Conservation (phyloP, 306 rosid species). For the Fragaria nilgerrensis region DNA sequence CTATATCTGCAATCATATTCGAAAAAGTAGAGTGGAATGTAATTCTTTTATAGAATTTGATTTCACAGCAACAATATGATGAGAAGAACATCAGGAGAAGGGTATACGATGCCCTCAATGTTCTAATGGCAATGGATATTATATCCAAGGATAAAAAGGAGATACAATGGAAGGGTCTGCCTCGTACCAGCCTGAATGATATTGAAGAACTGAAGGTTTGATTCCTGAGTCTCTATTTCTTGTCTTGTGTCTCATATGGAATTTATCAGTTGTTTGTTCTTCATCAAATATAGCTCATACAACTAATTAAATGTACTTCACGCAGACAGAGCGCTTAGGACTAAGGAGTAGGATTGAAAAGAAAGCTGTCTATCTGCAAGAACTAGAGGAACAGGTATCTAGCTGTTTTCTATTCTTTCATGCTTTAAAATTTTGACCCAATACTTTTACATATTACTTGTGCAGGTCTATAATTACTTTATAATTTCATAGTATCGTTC, state of each 20-base stretch:
- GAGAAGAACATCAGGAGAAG: conserved; percentile 94
- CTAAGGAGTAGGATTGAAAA: conserved; percentile 77
- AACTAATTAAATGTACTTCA: conserved; percentile 27
- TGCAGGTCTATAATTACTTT: not conserved
- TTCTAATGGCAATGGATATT: conserved; percentile 99
- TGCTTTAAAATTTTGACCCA: not conserved
- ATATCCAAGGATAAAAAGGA: conserved; percentile 98
- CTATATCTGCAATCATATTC: conserved; percentile 19
- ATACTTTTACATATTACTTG: conserved; percentile 10
- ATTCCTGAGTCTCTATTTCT: conserved; percentile 21
- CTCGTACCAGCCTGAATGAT: conserved; percentile 81
- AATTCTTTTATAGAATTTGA: conserved; percentile 3
- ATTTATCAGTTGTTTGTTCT: conserved; percentile 1
- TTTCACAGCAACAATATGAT: conserved; percentile 91
- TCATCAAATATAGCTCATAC: conserved; percentile 14
- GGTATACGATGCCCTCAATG: conserved; percentile 96
- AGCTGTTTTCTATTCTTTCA: conserved; percentile 17
- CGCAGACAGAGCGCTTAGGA: conserved; percentile 75
- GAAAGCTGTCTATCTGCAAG: conserved; percentile 91
- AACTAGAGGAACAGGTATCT: conserved; percentile 90
- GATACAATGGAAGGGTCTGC: conserved; percentile 98
- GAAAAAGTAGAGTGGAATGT: conserved; percentile 4
- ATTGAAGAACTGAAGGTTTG: conserved; percentile 89
- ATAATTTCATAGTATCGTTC: not conserved
- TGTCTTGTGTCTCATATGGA: conserved; percentile 14